Percentiles rank a stretch among this genome's conserved stretches.
Evolutionary conservation across 305 asterid genomes (phyloP).

Genomic region (Striga hermonthica): DNA sequence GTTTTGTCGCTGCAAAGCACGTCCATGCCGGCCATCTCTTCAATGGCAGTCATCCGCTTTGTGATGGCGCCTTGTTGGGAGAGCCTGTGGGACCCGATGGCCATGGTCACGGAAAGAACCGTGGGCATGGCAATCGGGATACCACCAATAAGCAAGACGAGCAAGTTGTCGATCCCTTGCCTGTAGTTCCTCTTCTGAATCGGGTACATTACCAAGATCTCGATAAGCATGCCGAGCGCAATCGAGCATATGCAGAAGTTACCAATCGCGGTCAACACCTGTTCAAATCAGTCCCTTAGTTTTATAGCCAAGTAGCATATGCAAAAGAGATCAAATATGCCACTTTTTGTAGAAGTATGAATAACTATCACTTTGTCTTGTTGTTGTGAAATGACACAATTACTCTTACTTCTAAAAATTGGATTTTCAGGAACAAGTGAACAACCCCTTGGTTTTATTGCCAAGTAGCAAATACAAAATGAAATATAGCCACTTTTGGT

Average conservation of each 20-base stretch:
- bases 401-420: too few species aligned
- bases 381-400: too few species aligned
- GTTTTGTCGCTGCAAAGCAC: constrained; percentile 90
- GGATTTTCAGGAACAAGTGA: too few species aligned
- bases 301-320: too few species aligned
- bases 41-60: constrained; percentile 92
- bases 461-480: too few species aligned
- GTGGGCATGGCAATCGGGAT: constrained; percentile 96
- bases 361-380: too few species aligned
- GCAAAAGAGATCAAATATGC: too few species aligned
- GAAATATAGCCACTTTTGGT: too few species aligned
- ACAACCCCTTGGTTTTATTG: too few species aligned
- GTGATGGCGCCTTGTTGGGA: constrained; percentile 91
- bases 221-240: constrained; percentile 67
- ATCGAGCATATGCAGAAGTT: constrained; percentile 86
- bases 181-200: constrained; percentile 64
- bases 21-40: constrained; percentile 94
- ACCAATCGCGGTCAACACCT: constrained; percentile 82
- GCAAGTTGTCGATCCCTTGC: constrained; percentile 75
- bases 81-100: constrained; percentile 78
- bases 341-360: too few species aligned
- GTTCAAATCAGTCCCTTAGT: not conserved
- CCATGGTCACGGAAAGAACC: constrained; percentile 84
- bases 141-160: constrained; percentile 85
- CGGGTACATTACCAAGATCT: constrained; percentile 70